Evolutionary conservation across 257 asterid genomes (phyloP).

Genomic region (Ocimum tenuiflorum): DNA sequence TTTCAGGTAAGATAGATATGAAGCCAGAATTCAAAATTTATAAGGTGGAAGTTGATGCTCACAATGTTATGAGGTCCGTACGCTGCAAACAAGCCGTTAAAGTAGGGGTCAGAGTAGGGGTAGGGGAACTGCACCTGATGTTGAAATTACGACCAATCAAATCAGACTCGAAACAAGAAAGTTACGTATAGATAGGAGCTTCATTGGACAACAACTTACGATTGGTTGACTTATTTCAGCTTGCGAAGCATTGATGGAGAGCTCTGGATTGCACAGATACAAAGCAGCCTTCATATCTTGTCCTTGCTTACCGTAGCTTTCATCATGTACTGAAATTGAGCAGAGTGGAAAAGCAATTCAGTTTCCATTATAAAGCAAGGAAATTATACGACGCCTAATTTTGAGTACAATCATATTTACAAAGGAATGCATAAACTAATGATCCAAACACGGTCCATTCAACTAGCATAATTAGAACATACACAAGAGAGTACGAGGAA

Average conservation of each 20-base stretch:
- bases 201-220: conserved; percentile 42
- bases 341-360: not conserved
- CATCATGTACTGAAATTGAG: conserved; percentile 36
- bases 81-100: conserved; percentile 47
- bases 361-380: not conserved
- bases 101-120: conserved; percentile 65
- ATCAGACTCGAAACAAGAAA: not conserved
- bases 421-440: not conserved
- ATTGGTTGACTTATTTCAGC: conserved; percentile 51
- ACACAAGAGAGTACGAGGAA: not conserved
- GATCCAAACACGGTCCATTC: not conserved
- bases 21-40: no score
- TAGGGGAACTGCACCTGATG: conserved; percentile 46
- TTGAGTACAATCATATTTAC: not conserved
- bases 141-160: conserved; percentile 8
- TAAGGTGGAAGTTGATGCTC: conserved; percentile 16
- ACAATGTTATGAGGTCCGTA: conserved; percentile 74
- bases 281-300: conserved; percentile 44
- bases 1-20: no score
- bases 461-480: not conserved
- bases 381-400: not conserved
- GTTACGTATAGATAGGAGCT: not conserved
- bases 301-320: conserved; percentile 40
- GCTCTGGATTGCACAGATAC: conserved; percentile 39
- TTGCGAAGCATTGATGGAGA: conserved; percentile 36